Conservation (phyloP, 2,329 filamentous ascomycete species). For the Colletotrichum acutatum region DNA sequence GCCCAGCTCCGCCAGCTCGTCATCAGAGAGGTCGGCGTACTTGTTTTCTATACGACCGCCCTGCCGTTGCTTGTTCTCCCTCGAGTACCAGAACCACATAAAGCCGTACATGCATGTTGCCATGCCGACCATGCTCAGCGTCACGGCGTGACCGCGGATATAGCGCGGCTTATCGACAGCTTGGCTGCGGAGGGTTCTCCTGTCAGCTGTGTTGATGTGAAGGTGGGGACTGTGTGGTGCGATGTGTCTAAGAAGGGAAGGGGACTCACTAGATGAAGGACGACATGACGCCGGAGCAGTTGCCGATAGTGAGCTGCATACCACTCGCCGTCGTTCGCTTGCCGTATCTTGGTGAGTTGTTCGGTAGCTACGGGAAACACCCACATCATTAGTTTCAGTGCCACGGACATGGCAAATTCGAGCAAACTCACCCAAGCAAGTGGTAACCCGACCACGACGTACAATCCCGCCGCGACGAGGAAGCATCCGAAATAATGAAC, state of each 20-base stretch:
- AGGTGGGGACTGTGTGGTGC: too few species aligned
- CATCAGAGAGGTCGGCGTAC: slow-evolving; percentile 54
- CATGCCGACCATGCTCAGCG: slow-evolving; percentile 39
- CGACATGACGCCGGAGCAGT: slow-evolving; percentile 69
- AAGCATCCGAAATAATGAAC: slow-evolving; percentile 66
- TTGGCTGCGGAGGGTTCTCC: slow-evolving; percentile 45
- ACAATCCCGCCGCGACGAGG: slow-evolving; percentile 79
- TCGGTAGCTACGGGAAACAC: slow-evolving; percentile 52
- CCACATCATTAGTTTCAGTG: not conserved
- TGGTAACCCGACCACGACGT: slow-evolving; percentile 67
- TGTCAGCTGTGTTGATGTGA: not conserved
- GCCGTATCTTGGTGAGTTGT: slow-evolving; percentile 78
- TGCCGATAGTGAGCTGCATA: slow-evolving; percentile 77
- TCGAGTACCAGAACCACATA: slow-evolving; percentile 48
- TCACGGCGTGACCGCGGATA: slow-evolving; percentile 68
- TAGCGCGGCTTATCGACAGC: slow-evolving; percentile 65
- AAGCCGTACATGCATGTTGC: slow-evolving; percentile 47
- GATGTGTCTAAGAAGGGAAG: too few species aligned
- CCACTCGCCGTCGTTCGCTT: slow-evolving; percentile 80
- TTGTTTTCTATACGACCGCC: slow-evolving; percentile 50
- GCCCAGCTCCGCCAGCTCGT: slow-evolving; percentile 61
- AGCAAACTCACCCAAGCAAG: slow-evolving; percentile 60
- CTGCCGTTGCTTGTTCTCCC: slow-evolving; percentile 58
- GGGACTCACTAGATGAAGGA: slow-evolving; percentile 33
- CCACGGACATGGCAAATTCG: too few species aligned